A percentile compares a stretch with the other conserved stretches of the same genome.
Conservation (phyloP, 768 basidiomycete species). For the Lactifluus piperatus region DNA sequence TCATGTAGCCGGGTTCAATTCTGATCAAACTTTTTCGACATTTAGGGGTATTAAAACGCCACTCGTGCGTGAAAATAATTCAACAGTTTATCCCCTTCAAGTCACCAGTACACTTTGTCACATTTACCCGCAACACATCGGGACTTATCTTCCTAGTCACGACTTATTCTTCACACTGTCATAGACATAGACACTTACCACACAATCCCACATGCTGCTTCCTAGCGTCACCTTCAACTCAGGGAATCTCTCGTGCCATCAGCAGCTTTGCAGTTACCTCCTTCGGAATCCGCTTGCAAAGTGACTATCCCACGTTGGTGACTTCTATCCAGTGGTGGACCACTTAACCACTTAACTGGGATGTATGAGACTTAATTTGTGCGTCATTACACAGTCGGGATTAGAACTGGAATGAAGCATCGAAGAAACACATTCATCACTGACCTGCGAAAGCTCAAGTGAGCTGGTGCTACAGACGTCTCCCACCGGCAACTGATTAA, state of each 20-base stretch:
- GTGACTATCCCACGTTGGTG: background rate
- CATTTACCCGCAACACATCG: no score
- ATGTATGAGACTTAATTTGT: no score
- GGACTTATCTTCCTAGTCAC: no score
- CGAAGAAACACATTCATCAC: no score
- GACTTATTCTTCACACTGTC: no score
- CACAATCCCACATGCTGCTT: background rate
- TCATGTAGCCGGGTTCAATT: background rate
- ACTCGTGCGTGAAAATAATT: background rate
- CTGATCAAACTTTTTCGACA: constrained; percentile 1
- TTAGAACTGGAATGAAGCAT: no score
- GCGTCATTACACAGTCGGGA: no score
- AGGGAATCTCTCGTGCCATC: background rate
- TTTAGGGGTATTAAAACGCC: background rate
- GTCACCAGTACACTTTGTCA: background rate
- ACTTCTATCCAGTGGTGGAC: background rate
- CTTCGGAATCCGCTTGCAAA: background rate
- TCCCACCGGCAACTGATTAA: background rate
- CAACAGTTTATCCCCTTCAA: background rate
- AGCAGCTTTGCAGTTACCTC: background rate
- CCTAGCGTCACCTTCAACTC: background rate
- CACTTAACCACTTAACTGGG: no score
- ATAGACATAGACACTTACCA: background rate
- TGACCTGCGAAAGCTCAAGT: background rate
- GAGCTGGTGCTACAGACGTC: background rate